Evolutionary conservation across 805 yeast species (phyloP), one percentile per base, ranked within the genome.

Genomic region (Cyberlindnera suaveolens): DNA sequence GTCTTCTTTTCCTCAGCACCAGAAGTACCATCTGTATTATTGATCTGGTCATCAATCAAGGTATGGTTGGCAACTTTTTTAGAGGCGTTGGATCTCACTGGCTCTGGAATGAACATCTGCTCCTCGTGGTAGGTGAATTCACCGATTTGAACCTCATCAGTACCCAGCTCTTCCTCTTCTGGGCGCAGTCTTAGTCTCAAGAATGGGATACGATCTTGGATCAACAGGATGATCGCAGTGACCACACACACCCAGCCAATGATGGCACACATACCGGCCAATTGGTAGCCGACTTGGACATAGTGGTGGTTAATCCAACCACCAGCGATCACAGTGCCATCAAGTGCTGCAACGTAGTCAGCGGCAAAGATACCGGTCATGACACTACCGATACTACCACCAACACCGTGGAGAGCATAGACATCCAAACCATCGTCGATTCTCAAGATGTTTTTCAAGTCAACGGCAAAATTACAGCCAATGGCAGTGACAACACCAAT

Each of bases 381-480:
- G 18, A 84, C 68, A 23, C 87, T 78, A 41, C 98, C 98, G 50
- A 76, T 69, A 56, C 83, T 76, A 42, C 96, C 97, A 64, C 97
- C 98, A 49, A 90, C 82, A 56, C 96, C 96, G 66, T 91, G 97
- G 42, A 90, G 70, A 30, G 96, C 86, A 68, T 85, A 91, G 39
- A 89, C 95, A 64, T 90, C 97, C 73, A 90, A 74, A 69, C 96
- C 96, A 63, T 91, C 98, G 64, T 91, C 98, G 51, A 91, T 84
- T 44, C 74, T 75, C 49, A 91, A 61, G 46, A 77, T 42, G 52
- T 72, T 67, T 71, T 90, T 89, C 54, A 88, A 63, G 65, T 86
- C 95, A 49, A 87, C 88, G 38, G 95, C 91, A 59, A 78, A 75
- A 74, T 90, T 89, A 70, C 96, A 88, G 32, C 80, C 80, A 42